A percentile compares a stretch with the other conserved stretches of the same genome.
These are phyloP conservation scores for Adansonia grandidieri DNA, from an alignment of 441 rosid species.

Conservation along the genomic window DNA sequence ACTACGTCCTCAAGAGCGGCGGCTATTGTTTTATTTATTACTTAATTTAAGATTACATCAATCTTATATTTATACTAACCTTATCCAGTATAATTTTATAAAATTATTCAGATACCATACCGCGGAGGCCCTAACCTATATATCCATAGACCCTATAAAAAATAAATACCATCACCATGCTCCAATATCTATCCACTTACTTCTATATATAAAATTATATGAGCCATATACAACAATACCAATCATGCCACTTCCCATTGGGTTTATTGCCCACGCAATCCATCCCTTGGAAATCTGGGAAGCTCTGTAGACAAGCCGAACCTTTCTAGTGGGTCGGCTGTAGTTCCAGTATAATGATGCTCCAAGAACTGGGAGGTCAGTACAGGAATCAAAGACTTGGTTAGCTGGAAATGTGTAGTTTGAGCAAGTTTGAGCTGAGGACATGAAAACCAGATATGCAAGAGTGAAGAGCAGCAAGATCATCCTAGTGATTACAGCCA, in stretches of 20 bases:
- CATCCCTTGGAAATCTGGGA: slow-evolving; percentile 43
- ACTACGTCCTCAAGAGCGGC: too few relatives aligned
- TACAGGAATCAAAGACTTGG: slow-evolving; percentile 33
- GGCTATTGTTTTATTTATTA: too few relatives aligned
- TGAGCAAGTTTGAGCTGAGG: slow-evolving; percentile 37
- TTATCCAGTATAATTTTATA: too few relatives aligned
- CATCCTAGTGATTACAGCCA: slow-evolving; percentile 27
- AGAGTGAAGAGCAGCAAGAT: slow-evolving; percentile 18
- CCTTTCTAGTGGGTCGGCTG: slow-evolving; percentile 28
- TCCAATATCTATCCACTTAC: too few relatives aligned
- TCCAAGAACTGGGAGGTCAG: slow-evolving; percentile 35
- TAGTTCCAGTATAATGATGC: slow-evolving; percentile 50
- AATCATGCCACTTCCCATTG: slow-evolving; percentile 47
- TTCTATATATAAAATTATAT: too few relatives aligned
- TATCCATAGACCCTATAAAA: too few relatives aligned
- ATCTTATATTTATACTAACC: too few relatives aligned
- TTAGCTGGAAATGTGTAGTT: slow-evolving; percentile 34
- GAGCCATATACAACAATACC: too few relatives aligned
- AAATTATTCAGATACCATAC: too few relatives aligned
- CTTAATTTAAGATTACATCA: too few relatives aligned
- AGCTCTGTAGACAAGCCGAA: slow-evolving; percentile 45
- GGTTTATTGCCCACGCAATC: slow-evolving; percentile 60
- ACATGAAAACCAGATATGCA: slow-evolving; percentile 19
- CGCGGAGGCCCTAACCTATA: too few relatives aligned
- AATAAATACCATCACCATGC: too few relatives aligned